Conservation (phyloP, 2,329 filamentous ascomycete species). For the Fusarium torreyae region DNA sequence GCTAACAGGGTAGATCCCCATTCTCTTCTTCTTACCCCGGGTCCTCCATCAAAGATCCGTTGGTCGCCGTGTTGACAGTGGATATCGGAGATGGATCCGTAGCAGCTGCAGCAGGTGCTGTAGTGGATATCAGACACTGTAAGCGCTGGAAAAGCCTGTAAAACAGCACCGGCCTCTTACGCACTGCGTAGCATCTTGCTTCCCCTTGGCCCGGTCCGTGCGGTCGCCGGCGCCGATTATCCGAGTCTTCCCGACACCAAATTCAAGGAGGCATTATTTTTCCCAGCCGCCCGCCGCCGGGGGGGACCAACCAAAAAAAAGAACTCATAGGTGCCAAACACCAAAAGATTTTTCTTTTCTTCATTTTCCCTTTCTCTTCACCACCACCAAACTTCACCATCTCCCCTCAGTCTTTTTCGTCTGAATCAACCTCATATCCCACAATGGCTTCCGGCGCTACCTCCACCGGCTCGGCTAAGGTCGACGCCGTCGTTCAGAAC, state of each 20-base stretch:
- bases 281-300: conserved; percentile 28
- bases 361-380: conserved; percentile 21
- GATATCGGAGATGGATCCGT: conserved; percentile 19
- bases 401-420: conserved; percentile 56
- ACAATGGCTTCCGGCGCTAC: conserved; percentile 60
- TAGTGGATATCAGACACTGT: conserved; percentile 28
- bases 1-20: conserved; percentile 36
- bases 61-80: conserved; percentile 14
- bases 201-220: conserved; percentile 51
- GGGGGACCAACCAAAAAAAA: conserved; percentile 43
- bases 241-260: conserved; percentile 51
- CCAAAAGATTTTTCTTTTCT: conserved; percentile 43
- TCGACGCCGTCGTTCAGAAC: conserved; percentile 62
- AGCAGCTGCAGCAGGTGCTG: conserved; percentile 1
- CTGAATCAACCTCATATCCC: conserved; percentile 41
- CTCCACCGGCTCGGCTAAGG: conserved; percentile 60
- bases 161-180: conserved; percentile 21
- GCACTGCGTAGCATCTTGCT: conserved; percentile 21
- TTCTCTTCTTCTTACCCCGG: conserved; percentile 28
- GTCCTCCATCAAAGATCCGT: conserved; percentile 13
- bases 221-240: conserved; percentile 50
- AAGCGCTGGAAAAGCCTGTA: conserved; percentile 15
- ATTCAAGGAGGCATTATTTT: conserved; percentile 47
- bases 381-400: conserved; percentile 34
- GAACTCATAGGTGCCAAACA: conserved; percentile 44